Evolutionary conservation across 1,284 basidiomycete species (phyloP), one percentile per base, ranked within the genome.

Genomic region (Cryptococcus jaspeensis): DNA sequence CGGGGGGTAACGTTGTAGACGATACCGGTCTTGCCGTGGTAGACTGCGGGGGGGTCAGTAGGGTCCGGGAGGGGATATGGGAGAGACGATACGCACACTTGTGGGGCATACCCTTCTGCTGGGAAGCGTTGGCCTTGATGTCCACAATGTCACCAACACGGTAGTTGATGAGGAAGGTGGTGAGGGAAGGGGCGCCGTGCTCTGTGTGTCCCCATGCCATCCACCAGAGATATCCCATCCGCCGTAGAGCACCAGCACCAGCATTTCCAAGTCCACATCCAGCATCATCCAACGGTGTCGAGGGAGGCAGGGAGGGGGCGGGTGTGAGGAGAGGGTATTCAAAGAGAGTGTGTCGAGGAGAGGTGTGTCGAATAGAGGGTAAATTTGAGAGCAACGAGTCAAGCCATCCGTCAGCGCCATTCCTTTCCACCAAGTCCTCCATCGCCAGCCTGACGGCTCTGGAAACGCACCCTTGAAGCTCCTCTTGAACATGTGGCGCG

Each of bases 21-120:
- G 73, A 99, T 95, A 68, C 96, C 95, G 65, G 95, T 99, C 67
- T 78, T 78, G 61, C 78, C 78, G 75, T 79, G 78, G 77, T 79
- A 79, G 76, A 74, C 70, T 74, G 55, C 32, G 13, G 37, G 55
- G 55, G 13, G 13, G 32, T 52, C 16, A 37, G 51, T 45, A 32
- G 53, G 39, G 28, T 4, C 15, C 11, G 39, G 15, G 11, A 22
- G 15, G 28, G 5, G 39, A 25, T 12, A 28, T 38, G 13, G 16
- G 20, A 20, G 25, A 36, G 32, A 32, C 20, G 16, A 28, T 39
- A 71, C 75, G 58, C 50, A 77, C 75, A 94, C 82, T 98, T 98
- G 85, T 97, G 94, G 78, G 95, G 94, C 92, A 99, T 97, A 80
- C 95, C 95, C 89, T 95, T 96, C 86, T 99, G 96, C 81, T 97